Percentiles rank a stretch among this genome's conserved stretches.
These are phyloP conservation scores for Tetrahymena thermophila DNA, from an alignment of 73 alveolate species.

Conservation along the genomic window DNA sequence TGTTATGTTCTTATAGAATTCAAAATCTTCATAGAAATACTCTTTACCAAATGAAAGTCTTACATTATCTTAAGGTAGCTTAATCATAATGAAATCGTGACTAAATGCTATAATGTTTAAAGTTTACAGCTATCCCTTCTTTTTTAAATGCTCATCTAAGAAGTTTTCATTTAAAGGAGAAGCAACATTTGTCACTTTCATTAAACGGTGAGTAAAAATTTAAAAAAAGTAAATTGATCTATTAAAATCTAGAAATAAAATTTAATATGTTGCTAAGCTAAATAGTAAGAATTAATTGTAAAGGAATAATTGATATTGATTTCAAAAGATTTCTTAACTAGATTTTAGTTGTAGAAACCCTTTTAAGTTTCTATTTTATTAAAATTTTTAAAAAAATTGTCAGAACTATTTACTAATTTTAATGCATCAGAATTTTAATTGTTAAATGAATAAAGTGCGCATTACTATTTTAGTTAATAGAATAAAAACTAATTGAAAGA, in stretches of 20 bases:
- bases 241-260: not conserved
- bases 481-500: not conserved
- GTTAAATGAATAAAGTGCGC: not conserved
- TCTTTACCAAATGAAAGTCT: not conserved
- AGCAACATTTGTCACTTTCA: not conserved
- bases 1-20: not conserved
- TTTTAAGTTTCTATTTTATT: not conserved
- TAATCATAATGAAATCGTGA: not conserved
- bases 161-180: not conserved
- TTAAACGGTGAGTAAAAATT: not conserved
- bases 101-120: not conserved
- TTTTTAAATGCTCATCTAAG: not conserved
- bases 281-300: not conserved
- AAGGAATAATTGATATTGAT: not conserved
- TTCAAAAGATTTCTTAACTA: not conserved
- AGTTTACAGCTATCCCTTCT: not conserved
- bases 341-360: not conserved
- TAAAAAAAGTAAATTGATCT: not conserved
- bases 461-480: no score
- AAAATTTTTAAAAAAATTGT: no score
- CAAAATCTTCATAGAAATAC: not conserved
- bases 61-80: not conserved
- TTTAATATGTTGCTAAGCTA: not conserved
- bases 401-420: not conserved
- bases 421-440: not conserved